Conservation (phyloP, 2,329 filamentous ascomycete species). For the Colletotrichum caudatum region DNA sequence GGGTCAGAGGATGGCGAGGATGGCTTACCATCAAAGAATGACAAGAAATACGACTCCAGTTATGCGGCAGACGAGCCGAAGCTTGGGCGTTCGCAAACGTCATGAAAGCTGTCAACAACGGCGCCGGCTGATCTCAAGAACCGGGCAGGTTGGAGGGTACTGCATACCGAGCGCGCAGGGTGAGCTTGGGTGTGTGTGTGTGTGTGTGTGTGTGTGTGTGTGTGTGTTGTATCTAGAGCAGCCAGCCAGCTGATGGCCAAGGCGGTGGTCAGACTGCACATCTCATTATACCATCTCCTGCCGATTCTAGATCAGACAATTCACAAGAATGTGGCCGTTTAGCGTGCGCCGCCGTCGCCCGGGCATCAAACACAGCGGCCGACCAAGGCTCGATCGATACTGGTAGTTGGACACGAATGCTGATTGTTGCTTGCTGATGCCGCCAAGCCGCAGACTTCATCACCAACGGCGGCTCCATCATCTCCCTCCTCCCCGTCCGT, state of each 20-base stretch:
- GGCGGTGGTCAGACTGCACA: neutral
- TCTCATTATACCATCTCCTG: neutral
- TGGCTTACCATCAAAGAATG: conserved; percentile 21
- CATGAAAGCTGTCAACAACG: conserved; percentile 13
- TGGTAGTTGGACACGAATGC: neutral
- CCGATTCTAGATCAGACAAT: neutral
- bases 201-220: neutral
- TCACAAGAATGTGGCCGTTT: neutral
- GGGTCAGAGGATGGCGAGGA: conserved; percentile 2
- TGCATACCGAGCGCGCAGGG: conserved; percentile 2
- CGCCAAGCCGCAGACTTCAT: conserved; percentile 34
- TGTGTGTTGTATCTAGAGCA: neutral
- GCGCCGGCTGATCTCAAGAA: conserved; percentile 16
- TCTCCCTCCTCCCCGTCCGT: conserved; percentile 16
- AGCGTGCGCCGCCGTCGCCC: neutral
- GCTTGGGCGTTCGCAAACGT: conserved; percentile 24
- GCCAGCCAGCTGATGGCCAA: neutral
- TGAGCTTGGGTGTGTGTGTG: neutral
- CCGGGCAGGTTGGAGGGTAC: conserved; percentile 22
- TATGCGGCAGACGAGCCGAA: conserved; percentile 23
- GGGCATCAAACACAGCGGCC: conserved; percentile 19
- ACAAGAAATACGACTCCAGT: conserved; percentile 2
- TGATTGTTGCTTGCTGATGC: conserved; percentile 30
- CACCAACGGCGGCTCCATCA: conserved; percentile 20
- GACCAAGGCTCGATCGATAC: neutral